Conservation (phyloP, 1,284 basidiomycete genomes). For the Agaricales sp. region DNA sequence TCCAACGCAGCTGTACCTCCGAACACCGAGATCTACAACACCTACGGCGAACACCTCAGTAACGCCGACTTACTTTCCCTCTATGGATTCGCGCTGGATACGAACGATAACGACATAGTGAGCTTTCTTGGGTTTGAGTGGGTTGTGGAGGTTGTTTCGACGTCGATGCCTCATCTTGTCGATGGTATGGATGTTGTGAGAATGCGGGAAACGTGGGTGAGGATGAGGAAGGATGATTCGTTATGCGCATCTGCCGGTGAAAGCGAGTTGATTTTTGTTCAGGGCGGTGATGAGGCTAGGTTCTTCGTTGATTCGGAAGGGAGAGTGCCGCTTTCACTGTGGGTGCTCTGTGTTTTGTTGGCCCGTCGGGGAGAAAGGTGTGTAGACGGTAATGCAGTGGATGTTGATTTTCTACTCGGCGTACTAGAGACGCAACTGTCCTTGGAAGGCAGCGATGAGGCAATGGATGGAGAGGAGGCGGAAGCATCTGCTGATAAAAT, state of each 20-base stretch:
- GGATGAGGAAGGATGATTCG: neutral
- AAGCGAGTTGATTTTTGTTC: conserved; percentile 19
- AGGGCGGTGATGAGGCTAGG: neutral
- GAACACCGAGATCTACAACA: conserved; percentile 71
- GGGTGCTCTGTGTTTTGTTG: conserved; percentile 22
- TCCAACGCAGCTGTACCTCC: conserved; percentile 40
- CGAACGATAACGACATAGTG: conserved; percentile 48
- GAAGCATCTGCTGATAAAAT: neutral
- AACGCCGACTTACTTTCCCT: conserved; percentile 63
- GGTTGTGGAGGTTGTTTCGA: conserved; percentile 16
- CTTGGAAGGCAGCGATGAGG: neutral
- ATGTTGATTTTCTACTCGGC: neutral
- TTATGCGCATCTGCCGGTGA: conserved; percentile 11
- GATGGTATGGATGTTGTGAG: conserved; percentile 4
- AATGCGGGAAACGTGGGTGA: neutral
- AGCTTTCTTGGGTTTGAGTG: conserved; percentile 31
- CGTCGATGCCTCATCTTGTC: neutral
- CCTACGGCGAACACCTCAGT: conserved; percentile 66
- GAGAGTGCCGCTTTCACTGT: conserved; percentile 27
- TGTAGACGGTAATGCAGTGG: neutral
- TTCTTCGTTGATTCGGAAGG: conserved; percentile 32
- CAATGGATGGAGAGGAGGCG: neutral
- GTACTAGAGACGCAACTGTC: neutral
- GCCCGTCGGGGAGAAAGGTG: conserved; percentile 5
- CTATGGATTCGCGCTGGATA: conserved; percentile 68